phyloP scores from a whole-genome alignment of 2,329 filamentous ascomycete species.

The Colletotrichum chrysophilum region DNA sequence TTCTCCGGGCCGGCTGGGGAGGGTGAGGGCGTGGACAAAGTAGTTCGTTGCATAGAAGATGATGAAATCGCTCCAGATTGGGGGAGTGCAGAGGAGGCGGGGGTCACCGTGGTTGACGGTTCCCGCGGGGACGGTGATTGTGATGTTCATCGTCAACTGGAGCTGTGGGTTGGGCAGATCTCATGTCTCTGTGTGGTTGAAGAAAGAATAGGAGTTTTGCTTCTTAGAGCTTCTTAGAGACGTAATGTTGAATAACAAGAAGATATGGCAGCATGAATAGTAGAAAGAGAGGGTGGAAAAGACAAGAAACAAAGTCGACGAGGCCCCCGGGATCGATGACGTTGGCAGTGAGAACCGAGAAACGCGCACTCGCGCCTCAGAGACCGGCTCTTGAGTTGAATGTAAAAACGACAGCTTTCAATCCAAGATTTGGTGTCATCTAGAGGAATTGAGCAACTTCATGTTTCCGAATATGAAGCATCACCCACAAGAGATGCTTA shows the following conservation, averaged over 20 bases:
- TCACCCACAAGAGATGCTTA: not conserved
- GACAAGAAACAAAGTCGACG: not conserved
- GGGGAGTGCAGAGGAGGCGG: conserved; percentile 25
- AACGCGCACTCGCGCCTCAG: not conserved
- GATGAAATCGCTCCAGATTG: conserved; percentile 23
- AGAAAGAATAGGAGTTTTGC: not conserved
- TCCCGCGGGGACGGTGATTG: conserved; percentile 1
- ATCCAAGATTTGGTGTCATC: not conserved
- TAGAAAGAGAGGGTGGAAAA: not conserved
- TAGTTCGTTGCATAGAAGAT: conserved; percentile 30
- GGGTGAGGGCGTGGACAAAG: conserved; percentile 28
- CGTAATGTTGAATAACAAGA: not conserved
- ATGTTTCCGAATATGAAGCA: not conserved
- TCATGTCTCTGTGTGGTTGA: not conserved
- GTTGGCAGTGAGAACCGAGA: not conserved
- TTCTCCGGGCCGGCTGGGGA: conserved; percentile 24
- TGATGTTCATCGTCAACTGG: conserved; percentile 5
- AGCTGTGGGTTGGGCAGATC: not conserved
- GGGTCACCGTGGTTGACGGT: conserved; percentile 21
- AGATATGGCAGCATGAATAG: not conserved
- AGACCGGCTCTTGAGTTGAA: not conserved
- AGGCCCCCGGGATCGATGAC: not conserved
- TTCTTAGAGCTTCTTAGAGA: too few relatives aligned
- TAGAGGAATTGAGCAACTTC: not conserved
- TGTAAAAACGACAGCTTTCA: not conserved